Conservation (phyloP, 75 land plant species). For the Picea glauca region DNA sequence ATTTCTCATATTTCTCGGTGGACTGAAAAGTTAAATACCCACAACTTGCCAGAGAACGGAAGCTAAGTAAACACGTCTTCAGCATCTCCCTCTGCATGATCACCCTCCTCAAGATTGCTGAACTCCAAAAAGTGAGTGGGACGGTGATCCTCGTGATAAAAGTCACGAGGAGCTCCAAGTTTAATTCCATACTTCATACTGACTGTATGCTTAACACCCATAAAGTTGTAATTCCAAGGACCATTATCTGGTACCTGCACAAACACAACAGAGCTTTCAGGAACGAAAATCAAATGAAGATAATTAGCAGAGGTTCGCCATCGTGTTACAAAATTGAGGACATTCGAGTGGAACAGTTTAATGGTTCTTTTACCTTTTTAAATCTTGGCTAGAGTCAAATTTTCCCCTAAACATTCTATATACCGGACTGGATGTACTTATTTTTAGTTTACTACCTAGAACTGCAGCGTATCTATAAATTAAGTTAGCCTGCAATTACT, state of each 20-base stretch:
- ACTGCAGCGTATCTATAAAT: neutral
- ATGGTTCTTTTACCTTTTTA: too few species aligned
- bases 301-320: too few species aligned
- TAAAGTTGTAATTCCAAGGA: constrained; percentile 99
- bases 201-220: constrained; percentile 96
- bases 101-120: constrained; percentile 92
- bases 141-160: constrained; percentile 94
- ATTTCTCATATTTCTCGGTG: neutral
- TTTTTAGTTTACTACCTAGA: neutral
- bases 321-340: too few species aligned
- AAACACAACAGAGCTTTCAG: neutral
- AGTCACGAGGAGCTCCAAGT: constrained; percentile 88
- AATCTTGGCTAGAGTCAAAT: neutral
- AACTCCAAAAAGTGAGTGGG: constrained; percentile 98
- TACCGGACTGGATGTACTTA: neutral
- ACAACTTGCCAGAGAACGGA: neutral
- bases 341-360: too few species aligned
- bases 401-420: neutral
- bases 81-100: constrained; percentile 75
- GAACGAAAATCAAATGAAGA: neutral
- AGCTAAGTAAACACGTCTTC: constrained; percentile 79
- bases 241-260: constrained; percentile 93
- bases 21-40: neutral
- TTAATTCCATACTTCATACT: constrained; percentile 94
- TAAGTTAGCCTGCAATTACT: neutral